Evolutionary conservation across 2,329 filamentous ascomycete species (phyloP).

Genomic region (Diplocarpon rosae): DNA sequence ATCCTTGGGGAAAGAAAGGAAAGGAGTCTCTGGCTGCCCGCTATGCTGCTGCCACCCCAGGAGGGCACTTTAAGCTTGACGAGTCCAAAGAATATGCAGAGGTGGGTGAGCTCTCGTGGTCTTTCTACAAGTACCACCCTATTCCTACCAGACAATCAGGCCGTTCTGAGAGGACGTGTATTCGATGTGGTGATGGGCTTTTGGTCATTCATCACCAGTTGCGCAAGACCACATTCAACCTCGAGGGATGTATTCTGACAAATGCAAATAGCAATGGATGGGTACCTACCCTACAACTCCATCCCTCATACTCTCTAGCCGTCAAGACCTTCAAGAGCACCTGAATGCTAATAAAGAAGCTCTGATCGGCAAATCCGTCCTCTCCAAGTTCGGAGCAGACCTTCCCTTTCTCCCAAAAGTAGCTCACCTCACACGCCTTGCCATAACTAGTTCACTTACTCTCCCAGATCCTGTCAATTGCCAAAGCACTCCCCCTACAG

Average conservation of each 20-base stretch:
- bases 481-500: constrained; percentile 64
- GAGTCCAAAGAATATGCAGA: constrained; percentile 53
- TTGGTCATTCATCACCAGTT: neutral
- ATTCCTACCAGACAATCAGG: too few species aligned
- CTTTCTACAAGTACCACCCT: too few species aligned
- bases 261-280: constrained; percentile 32
- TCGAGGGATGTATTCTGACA: neutral
- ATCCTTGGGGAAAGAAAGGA: constrained; percentile 56
- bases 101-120: neutral
- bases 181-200: neutral
- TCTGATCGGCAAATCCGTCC: constrained; percentile 51
- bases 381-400: constrained; percentile 50
- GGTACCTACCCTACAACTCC: constrained; percentile 65
- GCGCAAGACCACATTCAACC: neutral
- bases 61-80: constrained; percentile 51
- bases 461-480: constrained; percentile 55
- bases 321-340: constrained; percentile 53
- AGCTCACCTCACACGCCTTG: neutral
- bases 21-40: constrained; percentile 53
- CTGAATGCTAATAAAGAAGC: constrained; percentile 49
- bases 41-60: constrained; percentile 54
- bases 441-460: constrained; percentile 3
- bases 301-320: constrained; percentile 49
- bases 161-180: too few species aligned
- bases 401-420: constrained; percentile 65